phyloP scores from a whole-genome alignment of 352 stramenopile genomes.

The Peronospora belbahrii region DNA sequence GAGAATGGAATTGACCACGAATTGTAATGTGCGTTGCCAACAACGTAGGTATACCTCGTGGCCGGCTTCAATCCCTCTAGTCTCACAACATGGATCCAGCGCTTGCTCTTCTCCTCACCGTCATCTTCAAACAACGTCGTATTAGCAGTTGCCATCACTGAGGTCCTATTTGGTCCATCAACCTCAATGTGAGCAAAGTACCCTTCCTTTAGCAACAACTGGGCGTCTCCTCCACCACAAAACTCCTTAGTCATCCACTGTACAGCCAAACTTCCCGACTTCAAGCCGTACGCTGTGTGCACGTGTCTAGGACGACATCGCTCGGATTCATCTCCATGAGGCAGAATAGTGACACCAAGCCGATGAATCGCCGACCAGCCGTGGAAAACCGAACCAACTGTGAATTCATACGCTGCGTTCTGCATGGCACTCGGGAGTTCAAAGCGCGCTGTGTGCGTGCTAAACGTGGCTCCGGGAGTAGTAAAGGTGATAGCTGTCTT shows the following conservation, averaged over 20 bases:
- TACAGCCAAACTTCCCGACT: constrained; percentile 51
- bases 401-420: constrained; percentile 45
- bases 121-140: constrained; percentile 65
- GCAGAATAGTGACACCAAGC: constrained; percentile 44
- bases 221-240: constrained; percentile 36
- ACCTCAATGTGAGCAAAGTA: constrained; percentile 42
- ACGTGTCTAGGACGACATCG: constrained; percentile 71
- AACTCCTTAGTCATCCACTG: constrained; percentile 73
- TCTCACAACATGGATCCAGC: constrained; percentile 60
- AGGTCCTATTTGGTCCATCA: constrained; percentile 23
- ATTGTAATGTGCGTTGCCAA: constrained; percentile 63
- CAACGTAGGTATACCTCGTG: constrained; percentile 73
- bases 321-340: constrained; percentile 34
- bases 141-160: constrained; percentile 36
- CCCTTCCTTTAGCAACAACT: constrained; percentile 52
- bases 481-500: constrained; percentile 48
- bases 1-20: constrained; percentile 76
- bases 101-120: constrained; percentile 44
- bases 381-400: constrained; percentile 70
- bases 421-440: constrained; percentile 16
- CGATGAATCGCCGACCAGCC: constrained; percentile 67
- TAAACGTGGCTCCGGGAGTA: constrained; percentile 41
- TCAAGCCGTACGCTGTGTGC: constrained; percentile 65
- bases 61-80: constrained; percentile 55
- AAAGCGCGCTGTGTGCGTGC: constrained; percentile 57